Percentiles rank a stretch among this genome's conserved stretches.
phyloP scores from a whole-genome alignment of 2,329 filamentous ascomycete genomes.

The Cladosporium cucumerinum region DNA sequence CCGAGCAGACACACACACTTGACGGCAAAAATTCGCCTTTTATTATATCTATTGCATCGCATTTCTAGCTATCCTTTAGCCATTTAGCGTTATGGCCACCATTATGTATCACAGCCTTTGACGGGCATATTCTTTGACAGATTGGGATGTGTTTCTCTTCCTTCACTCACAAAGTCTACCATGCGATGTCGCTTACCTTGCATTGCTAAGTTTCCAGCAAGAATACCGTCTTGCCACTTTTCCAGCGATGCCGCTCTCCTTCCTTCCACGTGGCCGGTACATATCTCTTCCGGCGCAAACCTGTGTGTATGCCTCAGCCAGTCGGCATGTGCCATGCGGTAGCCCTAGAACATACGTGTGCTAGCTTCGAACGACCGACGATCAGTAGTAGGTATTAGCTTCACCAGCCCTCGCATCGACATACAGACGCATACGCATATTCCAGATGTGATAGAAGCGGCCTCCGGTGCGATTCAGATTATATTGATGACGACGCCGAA shows the following conservation, averaged over 20 bases:
- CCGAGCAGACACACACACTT: neutral
- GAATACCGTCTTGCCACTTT: too few species aligned
- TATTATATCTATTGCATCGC: neutral
- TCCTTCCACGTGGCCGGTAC: neutral
- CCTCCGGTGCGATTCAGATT: neutral
- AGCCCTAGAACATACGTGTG: neutral
- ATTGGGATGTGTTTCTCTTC: neutral
- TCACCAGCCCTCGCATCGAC: neutral
- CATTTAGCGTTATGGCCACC: neutral
- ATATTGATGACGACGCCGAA: conserved; percentile 2
- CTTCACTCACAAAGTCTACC: too few species aligned
- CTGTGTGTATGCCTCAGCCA: neutral
- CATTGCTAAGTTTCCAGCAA: neutral
- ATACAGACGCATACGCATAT: neutral
- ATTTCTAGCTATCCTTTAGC: neutral
- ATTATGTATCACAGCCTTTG: neutral
- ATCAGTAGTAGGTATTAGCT: neutral
- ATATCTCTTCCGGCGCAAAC: neutral
- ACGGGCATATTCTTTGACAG: neutral
- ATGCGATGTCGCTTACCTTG: neutral
- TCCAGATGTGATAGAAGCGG: neutral
- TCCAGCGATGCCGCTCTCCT: neutral
- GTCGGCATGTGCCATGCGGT: neutral
- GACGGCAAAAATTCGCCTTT: neutral
- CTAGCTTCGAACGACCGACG: neutral